Base-by-base conservation (phyloP, 2,329 filamentous ascomycete genomes). In the Talaromyces sp. region DNA sequence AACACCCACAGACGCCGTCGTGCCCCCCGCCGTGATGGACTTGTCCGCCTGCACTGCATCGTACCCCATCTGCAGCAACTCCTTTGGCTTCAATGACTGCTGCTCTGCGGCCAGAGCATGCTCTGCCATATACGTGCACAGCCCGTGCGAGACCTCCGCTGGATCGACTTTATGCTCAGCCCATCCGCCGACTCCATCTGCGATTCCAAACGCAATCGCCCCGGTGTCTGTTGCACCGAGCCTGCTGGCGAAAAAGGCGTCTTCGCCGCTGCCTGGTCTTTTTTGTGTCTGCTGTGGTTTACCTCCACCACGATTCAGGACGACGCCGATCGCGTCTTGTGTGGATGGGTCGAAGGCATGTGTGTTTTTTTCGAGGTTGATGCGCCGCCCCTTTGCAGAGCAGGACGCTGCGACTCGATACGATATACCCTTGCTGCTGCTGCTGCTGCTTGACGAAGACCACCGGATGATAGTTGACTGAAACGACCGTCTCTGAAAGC, bases 101-200 rank as follows among this genome's bases (percentile, higher is more conserved):
- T 71, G 72, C 25, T 78, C 72, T 2, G 74, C 66, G 13, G 36
- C n/a, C 64, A 87, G 82, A 17, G 92, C 90, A 13, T 85, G 85
- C 57, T 87, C 82, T 2, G 92, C 91, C 92, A 98, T 98, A 76
- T 96, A 90, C 69, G 92, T 88, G 81, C 95, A 98, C 63, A 99
- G 81, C 47, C 90, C 91, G 73, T 98, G 93, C 3, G 93, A 95
- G 76, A 98, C 98, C 76, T 97, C 91, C 30, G 92, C 92, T 9
- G 95, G 93, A 71, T 99, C 93, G 58, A 99, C 88, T 52, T 92
- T 92, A 44, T 90, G 93, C 68, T 96, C 91, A 65, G 89, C 86
- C 93, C 95, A 99, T 39, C 95, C 95, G 55, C 95, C 95, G 0
- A 99, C 95, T 11, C 95, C 95, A 73, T 99, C 95, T 58, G 93